Evolutionary conservation across 2,329 filamentous ascomycete genomes (phyloP).

Genomic region (Rhinocladiella similis): DNA sequence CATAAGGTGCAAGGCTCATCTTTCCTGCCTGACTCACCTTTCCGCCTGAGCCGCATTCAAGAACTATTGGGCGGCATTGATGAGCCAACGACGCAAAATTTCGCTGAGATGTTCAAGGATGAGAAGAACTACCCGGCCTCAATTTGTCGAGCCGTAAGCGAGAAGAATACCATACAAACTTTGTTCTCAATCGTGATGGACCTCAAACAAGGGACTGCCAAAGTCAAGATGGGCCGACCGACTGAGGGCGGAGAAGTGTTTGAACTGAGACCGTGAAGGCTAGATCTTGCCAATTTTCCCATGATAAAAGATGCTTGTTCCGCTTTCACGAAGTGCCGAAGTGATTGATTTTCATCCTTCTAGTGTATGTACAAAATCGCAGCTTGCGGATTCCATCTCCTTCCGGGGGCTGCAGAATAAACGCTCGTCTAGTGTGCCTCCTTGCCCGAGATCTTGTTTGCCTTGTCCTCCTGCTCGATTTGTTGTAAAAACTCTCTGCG

Average conservation of each 20-base stretch:
- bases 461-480: constrained; percentile 50
- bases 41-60: constrained; percentile 34
- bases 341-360: constrained; percentile 13
- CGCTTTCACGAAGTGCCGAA: background rate
- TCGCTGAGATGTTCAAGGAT: constrained; percentile 37
- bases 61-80: constrained; percentile 28
- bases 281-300: background rate
- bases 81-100: constrained; percentile 18
- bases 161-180: constrained; percentile 34
- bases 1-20: constrained; percentile 22
- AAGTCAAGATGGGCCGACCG: constrained; percentile 38
- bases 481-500: constrained; percentile 53
- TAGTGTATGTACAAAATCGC: constrained; percentile 23
- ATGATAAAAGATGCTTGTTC: background rate
- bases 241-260: constrained; percentile 31
- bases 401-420: background rate
- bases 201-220: constrained; percentile 33
- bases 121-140: constrained; percentile 34
- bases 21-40: constrained; percentile 30
- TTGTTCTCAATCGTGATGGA: constrained; percentile 45
- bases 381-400: background rate
- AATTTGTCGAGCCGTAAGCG: constrained; percentile 36
- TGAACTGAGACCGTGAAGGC: constrained; percentile 30
- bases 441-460: constrained; percentile 31
- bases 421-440: constrained; percentile 20